Evolutionary conservation across 805 yeast species (phyloP).

Genomic region (Yarrowia osloensis): DNA sequence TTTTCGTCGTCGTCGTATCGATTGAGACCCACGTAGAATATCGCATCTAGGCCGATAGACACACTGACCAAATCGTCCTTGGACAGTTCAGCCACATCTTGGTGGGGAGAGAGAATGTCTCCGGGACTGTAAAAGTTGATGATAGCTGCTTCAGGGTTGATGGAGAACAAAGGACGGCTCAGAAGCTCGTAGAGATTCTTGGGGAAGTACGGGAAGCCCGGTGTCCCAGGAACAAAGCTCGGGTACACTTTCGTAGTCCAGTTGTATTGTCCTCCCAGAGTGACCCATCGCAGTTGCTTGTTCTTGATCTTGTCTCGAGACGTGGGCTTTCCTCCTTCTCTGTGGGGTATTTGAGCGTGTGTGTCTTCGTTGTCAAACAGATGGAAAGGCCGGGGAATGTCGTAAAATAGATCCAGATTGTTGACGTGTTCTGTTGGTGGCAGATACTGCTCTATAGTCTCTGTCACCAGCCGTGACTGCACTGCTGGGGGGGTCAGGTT

Average conservation of each 20-base stretch:
- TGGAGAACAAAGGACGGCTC: conserved; percentile 36
- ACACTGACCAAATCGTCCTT: conserved; percentile 44
- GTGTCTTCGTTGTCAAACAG: conserved; percentile 36
- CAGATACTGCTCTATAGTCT: conserved; percentile 42
- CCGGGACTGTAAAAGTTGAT: conserved; percentile 49
- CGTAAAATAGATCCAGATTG: conserved; percentile 44
- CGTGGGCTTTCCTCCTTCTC: conserved; percentile 34
- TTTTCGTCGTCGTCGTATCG: conserved; percentile 32
- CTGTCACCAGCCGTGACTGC: conserved; percentile 41
- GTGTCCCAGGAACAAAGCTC: conserved; percentile 41
- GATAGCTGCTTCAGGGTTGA: conserved; percentile 47
- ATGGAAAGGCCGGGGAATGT: conserved; percentile 41
- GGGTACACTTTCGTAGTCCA: conserved; percentile 50
- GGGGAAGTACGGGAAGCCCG: conserved; percentile 44
- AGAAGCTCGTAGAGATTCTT: conserved; percentile 36
- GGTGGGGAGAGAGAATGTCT: conserved; percentile 49
- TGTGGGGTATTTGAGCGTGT: conserved; percentile 16
- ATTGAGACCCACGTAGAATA: conserved; percentile 43
- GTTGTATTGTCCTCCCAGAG: conserved; percentile 51
- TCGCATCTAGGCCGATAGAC: conserved; percentile 46
- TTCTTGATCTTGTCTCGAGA: conserved; percentile 34
- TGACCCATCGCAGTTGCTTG: conserved; percentile 49
- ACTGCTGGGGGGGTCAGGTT: conserved; percentile 36
- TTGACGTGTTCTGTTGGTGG: conserved; percentile 42
- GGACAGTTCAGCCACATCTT: conserved; percentile 47